Base-by-base conservation (phyloP, 2,329 filamentous ascomycete species). In the Xylariaceae sp. region DNA sequence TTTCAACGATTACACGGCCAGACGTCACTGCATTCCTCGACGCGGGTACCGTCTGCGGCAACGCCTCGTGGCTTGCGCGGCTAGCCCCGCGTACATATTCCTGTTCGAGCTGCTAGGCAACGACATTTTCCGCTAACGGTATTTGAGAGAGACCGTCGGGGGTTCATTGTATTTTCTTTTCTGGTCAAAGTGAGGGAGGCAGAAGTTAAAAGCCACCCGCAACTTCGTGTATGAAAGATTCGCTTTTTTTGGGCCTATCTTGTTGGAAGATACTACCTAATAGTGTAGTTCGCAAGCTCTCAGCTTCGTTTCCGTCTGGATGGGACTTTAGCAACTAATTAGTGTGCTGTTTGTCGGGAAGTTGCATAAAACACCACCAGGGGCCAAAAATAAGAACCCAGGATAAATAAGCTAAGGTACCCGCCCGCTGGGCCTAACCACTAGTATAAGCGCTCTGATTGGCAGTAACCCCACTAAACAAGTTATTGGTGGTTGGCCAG, bases 1-100 rank as follows among this genome's bases (percentile, higher is more conserved):
- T 39, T 72, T 82, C 16, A 66, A 80, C 35, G 59, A 75, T 41
- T 46, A 35, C 41, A 46, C 32, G 18, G 26, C 11, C n/a, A 7
- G 33, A 74, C 77, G 72, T 62, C 61, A 54, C n/a, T 26, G 37
- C 13, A 44, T 20, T 47, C 16, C 33, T 40, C 36, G 41, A 18
- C 27, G 36, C 26, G 26, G 16, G 36, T 16, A 24, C 13, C 15
- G n/a, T 24, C 16, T 23, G 26, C 46, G 47, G 53, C 62, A 64
- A 51, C 59, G 62, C 63, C 60, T 57, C 55, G 24, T 44, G 48
- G 57, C 62, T 64, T 65, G 63, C 63, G 61, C 54, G 63, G 64
- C 39, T 32, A 45, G 57, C 42, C 41, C 45, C 21, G 33, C 40
- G 33, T 45, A 37, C 39, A 15, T 35, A 15, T 13, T 36, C 18